phyloP scores from a whole-genome alignment of 371 early-diverging fungal genomes.

The Catenaria anguillulae region DNA sequence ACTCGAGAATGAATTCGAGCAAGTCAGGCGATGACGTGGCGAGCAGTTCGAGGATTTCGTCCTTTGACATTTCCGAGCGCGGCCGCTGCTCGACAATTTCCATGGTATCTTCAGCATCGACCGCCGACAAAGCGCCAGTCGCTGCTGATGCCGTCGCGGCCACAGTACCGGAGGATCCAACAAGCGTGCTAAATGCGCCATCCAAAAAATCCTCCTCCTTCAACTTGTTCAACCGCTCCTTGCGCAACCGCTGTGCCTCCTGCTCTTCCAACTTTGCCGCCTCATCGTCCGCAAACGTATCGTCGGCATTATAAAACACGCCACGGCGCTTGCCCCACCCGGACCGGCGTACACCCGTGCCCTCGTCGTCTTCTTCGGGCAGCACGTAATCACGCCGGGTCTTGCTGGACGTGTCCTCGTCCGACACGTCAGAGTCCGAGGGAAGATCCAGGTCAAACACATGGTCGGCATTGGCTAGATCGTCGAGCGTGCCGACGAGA shows the following conservation, averaged over 20 bases:
- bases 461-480: too few species aligned
- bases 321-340: conserved; percentile 7
- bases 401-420: neutral
- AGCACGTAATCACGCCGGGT: neutral
- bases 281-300: conserved; percentile 12
- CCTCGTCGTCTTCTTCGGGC: neutral
- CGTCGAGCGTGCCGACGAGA: neutral
- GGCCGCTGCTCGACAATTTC: conserved; percentile 29
- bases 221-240: conserved; percentile 34
- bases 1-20: conserved; percentile 54
- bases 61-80: conserved; percentile 36
- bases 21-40: conserved; percentile 71
- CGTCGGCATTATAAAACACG: conserved; percentile 10
- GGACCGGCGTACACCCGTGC: too few species aligned
- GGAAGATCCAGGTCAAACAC: conserved; percentile 8
- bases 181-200: neutral
- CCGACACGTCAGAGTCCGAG: conserved; percentile 7
- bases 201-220: conserved; percentile 59
- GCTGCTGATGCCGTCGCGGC: neutral
- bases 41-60: conserved; percentile 52
- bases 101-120: conserved; percentile 14
- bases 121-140: conserved; percentile 8
- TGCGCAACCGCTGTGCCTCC: neutral
- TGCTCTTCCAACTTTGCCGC: conserved; percentile 5
- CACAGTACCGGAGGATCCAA: conserved; percentile 7